Conservation (phyloP, 1,284 basidiomycete species). For the Rhodotorula sp. region DNA sequence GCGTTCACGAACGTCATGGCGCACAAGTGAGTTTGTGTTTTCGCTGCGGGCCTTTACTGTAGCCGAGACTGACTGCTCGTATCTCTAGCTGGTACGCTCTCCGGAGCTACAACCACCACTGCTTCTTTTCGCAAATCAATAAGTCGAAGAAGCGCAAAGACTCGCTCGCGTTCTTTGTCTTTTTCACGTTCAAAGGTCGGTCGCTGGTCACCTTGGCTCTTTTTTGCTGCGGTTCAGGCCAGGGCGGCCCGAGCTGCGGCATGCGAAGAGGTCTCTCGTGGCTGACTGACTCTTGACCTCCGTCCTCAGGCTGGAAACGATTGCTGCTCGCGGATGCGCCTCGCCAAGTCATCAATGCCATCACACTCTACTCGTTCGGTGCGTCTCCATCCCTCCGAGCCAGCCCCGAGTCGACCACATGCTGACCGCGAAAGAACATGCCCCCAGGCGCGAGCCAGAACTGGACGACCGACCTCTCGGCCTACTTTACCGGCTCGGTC, state of each 20-base stretch:
- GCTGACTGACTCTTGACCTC: not conserved
- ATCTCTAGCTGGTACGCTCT: constrained; percentile 71
- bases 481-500: constrained; percentile 53
- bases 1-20: constrained; percentile 97
- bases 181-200: constrained; percentile 97
- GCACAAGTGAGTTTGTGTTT: constrained; percentile 59
- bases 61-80: not conserved
- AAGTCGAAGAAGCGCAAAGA: constrained; percentile 94
- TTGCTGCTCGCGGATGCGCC: constrained; percentile 92
- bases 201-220: constrained; percentile 23
- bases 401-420: no score
- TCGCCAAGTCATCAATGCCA: constrained; percentile 91
- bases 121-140: constrained; percentile 95
- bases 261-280: no score
- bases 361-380: constrained; percentile 89
- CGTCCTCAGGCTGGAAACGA: constrained; percentile 83
- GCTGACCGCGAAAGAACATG: no score
- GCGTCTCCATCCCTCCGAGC: constrained; percentile 53
- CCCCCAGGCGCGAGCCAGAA: constrained; percentile 53
- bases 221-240: not conserved
- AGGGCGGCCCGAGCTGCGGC: not conserved
- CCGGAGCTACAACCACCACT: constrained; percentile 81
- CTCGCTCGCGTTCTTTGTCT: constrained; percentile 92
- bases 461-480: constrained; percentile 63
- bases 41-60: not conserved